Conservation (phyloP, 2,329 filamentous ascomycete species). For the Xylaria sp. region DNA sequence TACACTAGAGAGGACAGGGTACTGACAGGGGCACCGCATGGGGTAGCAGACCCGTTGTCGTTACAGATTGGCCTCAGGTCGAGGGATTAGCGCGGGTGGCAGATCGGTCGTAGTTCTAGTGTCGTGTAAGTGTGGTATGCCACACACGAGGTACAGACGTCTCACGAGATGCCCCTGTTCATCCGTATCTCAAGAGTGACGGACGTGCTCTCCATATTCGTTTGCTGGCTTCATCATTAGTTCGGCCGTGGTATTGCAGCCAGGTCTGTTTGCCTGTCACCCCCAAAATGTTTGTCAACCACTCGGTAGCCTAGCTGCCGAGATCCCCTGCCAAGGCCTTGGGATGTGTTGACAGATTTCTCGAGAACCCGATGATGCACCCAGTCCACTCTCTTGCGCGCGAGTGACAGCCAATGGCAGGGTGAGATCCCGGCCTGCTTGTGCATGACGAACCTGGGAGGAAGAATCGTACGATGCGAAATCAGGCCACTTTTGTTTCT, state of each 20-base stretch:
- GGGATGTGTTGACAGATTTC: slow-evolving; percentile 14
- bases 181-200: slow-evolving; percentile 10
- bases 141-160: neutral
- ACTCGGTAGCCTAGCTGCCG: slow-evolving; percentile 26
- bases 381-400: neutral
- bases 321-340: slow-evolving; percentile 20
- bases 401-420: slow-evolving; percentile 15
- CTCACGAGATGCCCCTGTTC: slow-evolving; percentile 20
- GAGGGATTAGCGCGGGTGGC: slow-evolving; percentile 29
- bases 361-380: slow-evolving; percentile 10
- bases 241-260: neutral
- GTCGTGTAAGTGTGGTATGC: neutral
- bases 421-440: slow-evolving; percentile 25
- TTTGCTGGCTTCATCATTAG: slow-evolving; percentile 1
- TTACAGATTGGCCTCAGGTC: slow-evolving; percentile 38
- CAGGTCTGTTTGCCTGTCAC: neutral
- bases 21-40: slow-evolving; percentile 14
- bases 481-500: slow-evolving; percentile 38
- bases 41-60: slow-evolving; percentile 28
- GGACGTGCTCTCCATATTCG: neutral
- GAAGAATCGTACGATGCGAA: slow-evolving; percentile 36
- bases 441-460: slow-evolving; percentile 28
- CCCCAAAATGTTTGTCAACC: slow-evolving; percentile 17
- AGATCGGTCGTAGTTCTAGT: slow-evolving; percentile 23
- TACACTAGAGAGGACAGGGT: slow-evolving; percentile 20